These are phyloP conservation scores for Anaeramoeba flamelloides DNA, from an alignment of 78 protist genomes.

Conservation along the genomic window DNA sequence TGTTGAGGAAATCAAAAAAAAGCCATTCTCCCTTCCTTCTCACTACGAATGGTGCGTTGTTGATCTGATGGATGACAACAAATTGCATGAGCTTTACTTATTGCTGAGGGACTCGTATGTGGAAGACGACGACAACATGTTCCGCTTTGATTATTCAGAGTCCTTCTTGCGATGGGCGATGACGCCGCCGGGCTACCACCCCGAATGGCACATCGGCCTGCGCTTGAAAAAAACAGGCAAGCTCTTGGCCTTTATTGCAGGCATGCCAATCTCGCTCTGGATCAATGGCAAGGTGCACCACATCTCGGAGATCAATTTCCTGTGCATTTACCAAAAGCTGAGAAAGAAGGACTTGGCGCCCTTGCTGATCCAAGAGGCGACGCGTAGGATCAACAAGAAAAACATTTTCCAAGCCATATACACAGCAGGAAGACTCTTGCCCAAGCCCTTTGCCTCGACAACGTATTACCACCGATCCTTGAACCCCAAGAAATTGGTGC, in stretches of 20 bases:
- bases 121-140: conserved; percentile 89
- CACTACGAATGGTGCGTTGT: neutral
- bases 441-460: neutral
- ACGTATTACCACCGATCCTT: conserved; percentile 32
- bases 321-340: conserved; percentile 86
- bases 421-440: conserved; percentile 7
- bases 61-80: neutral
- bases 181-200: conserved; percentile 61
- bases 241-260: conserved; percentile 83
- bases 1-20: neutral
- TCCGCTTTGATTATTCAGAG: conserved; percentile 89
- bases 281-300: conserved; percentile 13
- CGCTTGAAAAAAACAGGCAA: conserved; percentile 31
- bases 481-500: conserved; percentile 73
- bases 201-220: conserved; percentile 76
- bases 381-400: conserved; percentile 71
- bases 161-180: conserved; percentile 86
- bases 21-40: neutral
- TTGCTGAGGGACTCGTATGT: conserved; percentile 78
- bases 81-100: conserved; percentile 46
- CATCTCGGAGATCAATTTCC: conserved; percentile 83
- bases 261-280: conserved; percentile 61
- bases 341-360: conserved; percentile 84
- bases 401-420: conserved; percentile 56
- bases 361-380: conserved; percentile 86